Evolutionary conservation across 2,329 filamentous ascomycete genomes (phyloP), one percentile per base, ranked within the genome.

Genomic region (Aspergillus awamori): DNA sequence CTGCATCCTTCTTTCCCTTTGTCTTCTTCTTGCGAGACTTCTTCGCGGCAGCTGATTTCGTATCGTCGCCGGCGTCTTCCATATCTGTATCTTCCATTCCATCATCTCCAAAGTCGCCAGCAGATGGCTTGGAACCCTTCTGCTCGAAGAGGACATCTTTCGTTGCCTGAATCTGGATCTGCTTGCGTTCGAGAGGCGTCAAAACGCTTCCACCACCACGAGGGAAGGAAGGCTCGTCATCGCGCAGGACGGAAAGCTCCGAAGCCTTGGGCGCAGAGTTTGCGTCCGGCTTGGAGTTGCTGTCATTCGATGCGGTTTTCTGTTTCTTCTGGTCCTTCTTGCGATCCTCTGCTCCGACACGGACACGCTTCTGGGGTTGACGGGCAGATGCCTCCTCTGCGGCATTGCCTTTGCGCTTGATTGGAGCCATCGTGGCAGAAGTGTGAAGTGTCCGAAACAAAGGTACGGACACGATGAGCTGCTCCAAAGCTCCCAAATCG

Each of bases 181-280:
- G 92, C 80, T 97, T 97, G 74, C 96, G 91, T 76, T 99, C 95
- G 55, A 99, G 82, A 20, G 95, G 93, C 2, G 95, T 97, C 74
- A 99, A 81, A 56, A 97, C 84, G 73, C 92, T 96, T 57, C 88
- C 94, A 47, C 95, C 96, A 59, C 95, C 95, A 83, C 95, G 87
- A 67, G 95, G 94, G 71, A 99, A 99, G 48, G 94, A 84, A 36
- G 89, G 88, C 74, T 97, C 95, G 67, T 98, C 95, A 67, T 95
- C 89, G 58, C 81, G 81, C 68, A 87, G 74, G 17, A 86, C 76
- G 41, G 74, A 72, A 57, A 77, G 71, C 59, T 77, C 73, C 26
- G 74, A 74, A 60, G 71, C 65, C 58, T 76, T 73, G 49, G 68
- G 65, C 53, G 64, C 68, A 62, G 65, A 58, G 24, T 54, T 66